A percentile compares a stretch with the other conserved stretches of the same genome.
These are phyloP conservation scores for Aspergillus sp. DNA, from an alignment of 2,329 filamentous ascomycete genomes.

Conservation along the genomic window DNA sequence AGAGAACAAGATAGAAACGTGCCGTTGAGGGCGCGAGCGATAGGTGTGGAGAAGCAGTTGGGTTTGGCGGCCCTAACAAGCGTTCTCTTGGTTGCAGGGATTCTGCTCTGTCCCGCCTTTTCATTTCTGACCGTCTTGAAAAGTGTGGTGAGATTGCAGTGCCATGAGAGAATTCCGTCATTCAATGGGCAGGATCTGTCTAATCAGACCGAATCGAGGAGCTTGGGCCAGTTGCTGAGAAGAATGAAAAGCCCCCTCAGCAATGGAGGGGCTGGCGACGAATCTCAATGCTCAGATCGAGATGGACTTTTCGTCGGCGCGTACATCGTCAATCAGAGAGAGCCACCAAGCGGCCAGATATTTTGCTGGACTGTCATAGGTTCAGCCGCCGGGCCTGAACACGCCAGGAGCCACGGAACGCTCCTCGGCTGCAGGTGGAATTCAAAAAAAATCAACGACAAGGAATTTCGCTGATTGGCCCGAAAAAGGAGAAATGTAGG, in stretches of 20 bases:
- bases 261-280: constrained; percentile 26
- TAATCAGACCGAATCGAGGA: constrained; percentile 31
- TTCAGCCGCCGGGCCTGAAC: constrained; percentile 16
- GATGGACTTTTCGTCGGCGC: constrained; percentile 12
- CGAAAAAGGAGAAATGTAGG: constrained; percentile 18
- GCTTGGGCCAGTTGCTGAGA: constrained; percentile 38
- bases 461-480: constrained; percentile 40
- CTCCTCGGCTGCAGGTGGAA: constrained; percentile 34
- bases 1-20: neutral
- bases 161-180: constrained; percentile 14
- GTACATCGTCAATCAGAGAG: constrained; percentile 16
- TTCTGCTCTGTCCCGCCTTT: constrained; percentile 1
- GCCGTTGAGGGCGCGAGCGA: constrained; percentile 3
- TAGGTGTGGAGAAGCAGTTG: constrained; percentile 14
- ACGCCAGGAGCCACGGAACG: constrained; percentile 22
- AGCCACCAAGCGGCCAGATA: constrained; percentile 12
- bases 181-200: constrained; percentile 29
- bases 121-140: constrained; percentile 21
- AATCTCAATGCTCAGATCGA: constrained; percentile 10
- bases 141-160: constrained; percentile 12
- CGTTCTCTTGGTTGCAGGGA: constrained; percentile 7
- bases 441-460: constrained; percentile 28
- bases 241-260: constrained; percentile 21
- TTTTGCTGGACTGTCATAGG: constrained; percentile 14
- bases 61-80: constrained; percentile 4